Evolutionary conservation across 305 asterid species (phyloP), one percentile per base, ranked within the genome.

Genomic region (Fraxinus greggii): DNA sequence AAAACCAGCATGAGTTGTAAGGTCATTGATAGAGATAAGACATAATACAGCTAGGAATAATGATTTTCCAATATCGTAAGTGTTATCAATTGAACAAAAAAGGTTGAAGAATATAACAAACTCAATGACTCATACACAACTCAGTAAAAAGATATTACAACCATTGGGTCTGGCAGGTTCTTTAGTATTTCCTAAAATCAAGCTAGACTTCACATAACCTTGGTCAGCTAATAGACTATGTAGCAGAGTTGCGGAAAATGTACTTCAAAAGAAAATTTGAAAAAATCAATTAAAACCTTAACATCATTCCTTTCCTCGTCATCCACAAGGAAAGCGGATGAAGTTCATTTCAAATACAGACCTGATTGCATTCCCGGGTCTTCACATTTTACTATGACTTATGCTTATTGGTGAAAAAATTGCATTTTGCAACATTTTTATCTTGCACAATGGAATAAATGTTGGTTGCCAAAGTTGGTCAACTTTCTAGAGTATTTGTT

Each of bases 61-160:
- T 28, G 67, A 35, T 19, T 23, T 24, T 80, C 75, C 78, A n/a
- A 63, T 23, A 80, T 32, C 75, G 7, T 15, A 23, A 7, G 63
- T 59, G 65, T 56, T 36, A 73, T 7, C 6, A 72, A 59, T 40
- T 76, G 36, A 78, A 83, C 36, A 45, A 23, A 73, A 81, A 26
- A 3, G 69, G 7, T 79, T 48, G 51, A 72, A 36, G 45, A 63
- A 8, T 59, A 48, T n/a, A 6, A 31, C 70, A 78, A 19, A 10
- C 42, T 51, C 54, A 77, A 77, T 70, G 24, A 83, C 69, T 24
- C 70, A 35, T 8, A 38, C 31, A 45, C 51, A 77, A 54, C 54
- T 67, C 3, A 31, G 35, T 32, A 82, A 65, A 21, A 38, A 23
- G 42, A 13, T 78, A 54, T 77, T 61, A 65, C 78, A 76, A 51